Conservation (phyloP, 345 rosid genomes). For the Salix brachista region DNA sequence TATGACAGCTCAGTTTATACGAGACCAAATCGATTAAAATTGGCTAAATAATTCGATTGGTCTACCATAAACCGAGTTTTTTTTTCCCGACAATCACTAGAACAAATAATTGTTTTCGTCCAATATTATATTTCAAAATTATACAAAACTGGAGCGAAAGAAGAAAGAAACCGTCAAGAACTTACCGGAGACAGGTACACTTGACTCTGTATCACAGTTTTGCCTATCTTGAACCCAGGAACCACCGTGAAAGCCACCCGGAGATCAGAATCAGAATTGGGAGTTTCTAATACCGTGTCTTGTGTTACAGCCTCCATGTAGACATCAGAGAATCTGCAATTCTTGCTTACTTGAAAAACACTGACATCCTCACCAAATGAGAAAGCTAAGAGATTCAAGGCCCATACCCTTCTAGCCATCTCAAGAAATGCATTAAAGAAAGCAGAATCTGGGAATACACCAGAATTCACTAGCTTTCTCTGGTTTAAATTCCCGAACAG, state of each 20-base stretch:
- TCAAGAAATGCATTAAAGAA: constrained; percentile 65
- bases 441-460: constrained; percentile 72
- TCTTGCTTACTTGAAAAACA: constrained; percentile 60
- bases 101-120: background rate
- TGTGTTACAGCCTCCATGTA: constrained; percentile 83
- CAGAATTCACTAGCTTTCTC: constrained; percentile 65
- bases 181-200: constrained; percentile 60
- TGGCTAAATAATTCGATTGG: background rate
- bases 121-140: constrained; percentile 12
- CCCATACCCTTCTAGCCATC: constrained; percentile 81
- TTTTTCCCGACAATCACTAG: background rate
- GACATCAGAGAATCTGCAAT: constrained; percentile 78
- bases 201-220: constrained; percentile 62
- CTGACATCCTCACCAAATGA: constrained; percentile 48
- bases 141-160: constrained; percentile 1
- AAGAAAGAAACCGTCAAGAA: constrained; percentile 7
- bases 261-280: constrained; percentile 22
- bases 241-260: constrained; percentile 84
- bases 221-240: constrained; percentile 88
- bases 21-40: background rate
- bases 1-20: background rate
- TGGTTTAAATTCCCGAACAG: constrained; percentile 82
- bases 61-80: background rate
- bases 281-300: constrained; percentile 33
- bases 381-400: constrained; percentile 63